These are phyloP conservation scores for Antitrichia curtipendula DNA, from an alignment of 225 moss, liverwort and hornwort species.

Conservation along the genomic window DNA sequence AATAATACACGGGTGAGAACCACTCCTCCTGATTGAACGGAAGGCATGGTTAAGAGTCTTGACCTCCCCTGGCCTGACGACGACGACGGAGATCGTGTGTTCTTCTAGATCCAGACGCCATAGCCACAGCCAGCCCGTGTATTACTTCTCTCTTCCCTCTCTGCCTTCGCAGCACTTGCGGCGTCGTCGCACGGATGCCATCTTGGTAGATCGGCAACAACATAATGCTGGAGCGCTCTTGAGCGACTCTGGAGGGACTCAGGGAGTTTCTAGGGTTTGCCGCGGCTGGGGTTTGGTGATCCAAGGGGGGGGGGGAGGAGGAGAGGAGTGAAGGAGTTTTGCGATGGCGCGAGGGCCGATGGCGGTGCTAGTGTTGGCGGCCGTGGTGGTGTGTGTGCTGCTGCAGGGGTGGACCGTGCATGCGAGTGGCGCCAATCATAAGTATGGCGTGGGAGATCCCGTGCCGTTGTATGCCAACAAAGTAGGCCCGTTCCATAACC, in stretches of 20 bases:
- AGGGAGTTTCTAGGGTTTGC: neutral
- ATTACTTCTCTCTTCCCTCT: neutral
- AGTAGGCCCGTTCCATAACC: constrained; percentile 94
- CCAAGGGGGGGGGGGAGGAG: neutral
- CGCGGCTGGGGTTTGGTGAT: constrained; percentile 5
- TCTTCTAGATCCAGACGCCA: neutral
- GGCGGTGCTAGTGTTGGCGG: neutral
- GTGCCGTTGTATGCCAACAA: constrained; percentile 96
- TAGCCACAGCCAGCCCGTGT: neutral
- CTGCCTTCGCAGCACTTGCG: neutral
- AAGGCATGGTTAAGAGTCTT: neutral
- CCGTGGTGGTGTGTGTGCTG: neutral
- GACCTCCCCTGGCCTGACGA: neutral
- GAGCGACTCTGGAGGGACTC: neutral
- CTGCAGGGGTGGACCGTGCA: constrained; percentile 18
- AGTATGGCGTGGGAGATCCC: constrained; percentile 52
- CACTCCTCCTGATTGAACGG: neutral
- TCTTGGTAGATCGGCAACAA: neutral
- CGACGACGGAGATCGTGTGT: neutral
- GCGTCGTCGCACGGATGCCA: neutral
- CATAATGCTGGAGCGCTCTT: neutral
- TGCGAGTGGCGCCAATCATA: constrained; percentile 59
- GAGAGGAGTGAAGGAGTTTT: neutral
- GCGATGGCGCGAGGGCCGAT: neutral
- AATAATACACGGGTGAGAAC: neutral